These are phyloP conservation scores for Dacryopinax spathularia DNA, from an alignment of 768 basidiomycete genomes.

Conservation along the genomic window DNA sequence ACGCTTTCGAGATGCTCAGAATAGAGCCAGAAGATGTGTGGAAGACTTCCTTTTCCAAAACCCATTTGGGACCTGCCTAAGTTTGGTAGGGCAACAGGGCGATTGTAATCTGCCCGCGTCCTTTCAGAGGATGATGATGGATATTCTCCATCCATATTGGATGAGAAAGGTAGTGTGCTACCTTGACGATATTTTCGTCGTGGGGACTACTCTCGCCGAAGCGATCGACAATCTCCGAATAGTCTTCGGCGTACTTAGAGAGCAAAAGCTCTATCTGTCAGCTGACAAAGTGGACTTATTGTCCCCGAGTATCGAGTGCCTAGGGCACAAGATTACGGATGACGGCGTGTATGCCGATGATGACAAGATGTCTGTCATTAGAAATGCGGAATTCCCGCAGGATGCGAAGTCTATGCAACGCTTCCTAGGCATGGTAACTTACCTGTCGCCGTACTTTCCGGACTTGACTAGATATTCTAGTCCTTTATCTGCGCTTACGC, in stretches of 20 bases:
- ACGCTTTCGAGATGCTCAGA: constrained; percentile 5
- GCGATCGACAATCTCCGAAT: constrained; percentile 25
- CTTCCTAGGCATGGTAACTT: too few relatives aligned
- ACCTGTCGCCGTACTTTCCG: too few relatives aligned
- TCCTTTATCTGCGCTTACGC: background rate
- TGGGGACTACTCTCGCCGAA: constrained; percentile 25
- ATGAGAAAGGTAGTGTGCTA: constrained; percentile 31
- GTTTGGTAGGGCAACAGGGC: constrained; percentile 31
- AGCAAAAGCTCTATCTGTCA: constrained; percentile 24
- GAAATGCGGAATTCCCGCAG: background rate
- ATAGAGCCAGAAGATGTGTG: too few relatives aligned
- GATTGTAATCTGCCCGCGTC: constrained; percentile 35
- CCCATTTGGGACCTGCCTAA: constrained; percentile 28
- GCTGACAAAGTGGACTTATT: constrained; percentile 25
- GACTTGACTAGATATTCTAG: background rate
- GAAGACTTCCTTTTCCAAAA: constrained; percentile 22
- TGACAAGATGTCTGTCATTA: background rate
- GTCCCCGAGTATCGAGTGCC: constrained; percentile 21
- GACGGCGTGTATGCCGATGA: background rate
- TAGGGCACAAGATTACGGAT: background rate
- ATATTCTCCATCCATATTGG: constrained; percentile 28
- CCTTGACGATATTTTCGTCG: constrained; percentile 34
- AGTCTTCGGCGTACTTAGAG: constrained; percentile 22
- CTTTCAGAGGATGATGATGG: constrained; percentile 33
- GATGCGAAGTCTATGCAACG: background rate